Percentiles rank a stretch among this genome's conserved stretches.
Evolutionary conservation across 371 early-diverging fungal genomes (phyloP).

Genomic region (Mucor velutinosus): DNA sequence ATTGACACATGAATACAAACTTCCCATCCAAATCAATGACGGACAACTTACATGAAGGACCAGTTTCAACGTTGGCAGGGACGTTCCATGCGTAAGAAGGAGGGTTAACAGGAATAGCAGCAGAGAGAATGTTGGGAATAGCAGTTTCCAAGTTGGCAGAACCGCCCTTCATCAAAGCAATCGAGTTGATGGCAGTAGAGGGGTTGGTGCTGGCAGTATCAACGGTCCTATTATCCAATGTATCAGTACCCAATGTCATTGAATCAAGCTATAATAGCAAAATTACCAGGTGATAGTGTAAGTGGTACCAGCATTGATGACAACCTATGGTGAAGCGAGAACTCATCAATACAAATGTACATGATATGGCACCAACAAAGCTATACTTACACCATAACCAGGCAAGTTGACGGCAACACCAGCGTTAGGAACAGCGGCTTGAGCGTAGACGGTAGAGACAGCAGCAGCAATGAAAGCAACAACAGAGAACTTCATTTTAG

Average conservation of each 20-base stretch:
- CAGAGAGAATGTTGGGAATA: conserved; percentile 25
- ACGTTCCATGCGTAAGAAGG: conserved; percentile 36
- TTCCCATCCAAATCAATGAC: neutral
- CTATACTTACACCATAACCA: conserved; percentile 32
- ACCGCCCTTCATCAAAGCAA: conserved; percentile 35
- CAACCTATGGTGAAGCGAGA: conserved; percentile 24
- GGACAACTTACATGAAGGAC: conserved; percentile 31
- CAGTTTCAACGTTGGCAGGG: conserved; percentile 24
- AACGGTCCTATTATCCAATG: conserved; percentile 24
- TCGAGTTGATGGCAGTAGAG: conserved; percentile 22
- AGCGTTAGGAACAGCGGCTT: conserved; percentile 12
- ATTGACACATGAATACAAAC: conserved; percentile 7
- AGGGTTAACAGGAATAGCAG: conserved; percentile 24
- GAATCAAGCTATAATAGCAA: too few species aligned
- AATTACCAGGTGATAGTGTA: conserved; percentile 35
- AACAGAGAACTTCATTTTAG: conserved; percentile 22
- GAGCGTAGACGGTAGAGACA: conserved; percentile 15
- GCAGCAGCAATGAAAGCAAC: conserved; percentile 18
- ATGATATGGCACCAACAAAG: neutral
- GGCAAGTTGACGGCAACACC: conserved; percentile 35
- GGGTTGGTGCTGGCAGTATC: conserved; percentile 7
- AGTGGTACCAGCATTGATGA: conserved; percentile 33
- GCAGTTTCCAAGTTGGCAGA: conserved; percentile 27
- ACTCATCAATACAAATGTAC: neutral
- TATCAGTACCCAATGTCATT: neutral